Evolutionary conservation across 768 basidiomycete species (phyloP), one percentile per base, ranked within the genome.

Genomic region (Trametopsis cervina): DNA sequence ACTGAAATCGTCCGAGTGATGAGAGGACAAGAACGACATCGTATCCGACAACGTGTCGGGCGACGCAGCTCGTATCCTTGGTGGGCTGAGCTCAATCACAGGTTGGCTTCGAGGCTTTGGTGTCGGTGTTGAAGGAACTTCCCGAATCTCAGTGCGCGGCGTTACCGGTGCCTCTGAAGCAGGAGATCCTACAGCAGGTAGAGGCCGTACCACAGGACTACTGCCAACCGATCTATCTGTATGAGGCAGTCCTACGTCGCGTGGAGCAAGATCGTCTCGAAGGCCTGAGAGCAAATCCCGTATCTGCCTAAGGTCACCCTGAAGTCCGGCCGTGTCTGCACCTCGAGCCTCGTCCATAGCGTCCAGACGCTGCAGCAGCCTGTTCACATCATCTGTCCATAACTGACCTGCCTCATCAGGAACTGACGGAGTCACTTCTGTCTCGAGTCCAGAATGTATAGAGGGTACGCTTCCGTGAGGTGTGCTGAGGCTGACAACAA

Each of bases 1-100:
- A 67, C 67, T 65, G 27, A 70, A 66, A 54, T 87, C 87, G 47
- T 91, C 88, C 0, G 89, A 90, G 53, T 89, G 83, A 52, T 85
- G 83, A 15, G 76, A 78, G 3, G 75, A 76, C 42, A 79, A 54
- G 58, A 71, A 79, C 0, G 76, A 78, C 47, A 59, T 53, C 4
- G 53, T 57, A 10, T 68, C 69, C 13, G 50, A 59, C 36, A 62
- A 41, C 4, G 71, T 70, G 27, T 63, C 66, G 3, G 70, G 66
- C 2, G 78, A 73, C 3, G 67, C 62, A 11, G 70, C 62, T 13
- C 69, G 63, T 11, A 53, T 29, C 13, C 71, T 67, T 2, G 78
- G 78, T 2, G 77, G 75, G 2, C 76, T 61, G 36, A 77, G 49
- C 3, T 64, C 40, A 29, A 45, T 23, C 20, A 46, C 37, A 22